Base-by-base conservation (phyloP, 1,139 yeast species). In the Tardiomyces depauwii region DNA sequence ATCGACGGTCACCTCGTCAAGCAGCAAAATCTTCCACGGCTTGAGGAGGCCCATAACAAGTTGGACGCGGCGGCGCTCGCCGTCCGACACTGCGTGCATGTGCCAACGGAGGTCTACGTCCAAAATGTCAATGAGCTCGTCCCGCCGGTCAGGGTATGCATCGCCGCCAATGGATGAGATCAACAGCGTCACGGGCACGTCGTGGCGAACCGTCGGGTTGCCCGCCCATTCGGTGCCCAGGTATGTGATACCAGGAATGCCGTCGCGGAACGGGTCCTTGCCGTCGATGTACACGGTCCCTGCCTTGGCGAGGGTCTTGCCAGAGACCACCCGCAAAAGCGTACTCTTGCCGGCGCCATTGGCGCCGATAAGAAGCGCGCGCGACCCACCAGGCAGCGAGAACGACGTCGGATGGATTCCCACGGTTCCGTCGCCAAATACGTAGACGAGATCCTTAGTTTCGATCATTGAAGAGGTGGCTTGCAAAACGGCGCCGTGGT, bases 261-360 rank as follows among this genome's bases (percentile, higher is more conserved):
- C 70, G 42, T 76, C 72, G 41, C 78, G 71, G 66, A 91, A 91
- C 1, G 98, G 98, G 58, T 91, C 95, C 46, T 76, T 70, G 1
- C 95, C 96, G 39, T 87, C 86, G 18, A 91, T 74, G 14, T 53
- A 45, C 42, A 73, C 71, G 23, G 72, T 65, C 0, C 96, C 96
- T 30, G 75, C 70, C 47, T 80, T 78, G 51, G 94, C 82, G 50
- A 91, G 72, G 2, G 94, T 87, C 59, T 89, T 91, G 9, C 98
- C 98, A 1, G 97, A 95, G 30, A 91, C 68, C 13, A 91, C 75
- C 58, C 80, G 78, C 51, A 91, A 71, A 42, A 91, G 65, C 0
- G 98, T 91, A 1, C 96, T 85, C 63, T 91, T 91, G 5, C 98
- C 98, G 51, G 98, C 97, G 19, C 98, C 98, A 59, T 91, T 91